These are phyloP conservation scores for Metschnikowia vanudenii DNA, from an alignment of 805 yeast species.

Conservation along the genomic window DNA sequence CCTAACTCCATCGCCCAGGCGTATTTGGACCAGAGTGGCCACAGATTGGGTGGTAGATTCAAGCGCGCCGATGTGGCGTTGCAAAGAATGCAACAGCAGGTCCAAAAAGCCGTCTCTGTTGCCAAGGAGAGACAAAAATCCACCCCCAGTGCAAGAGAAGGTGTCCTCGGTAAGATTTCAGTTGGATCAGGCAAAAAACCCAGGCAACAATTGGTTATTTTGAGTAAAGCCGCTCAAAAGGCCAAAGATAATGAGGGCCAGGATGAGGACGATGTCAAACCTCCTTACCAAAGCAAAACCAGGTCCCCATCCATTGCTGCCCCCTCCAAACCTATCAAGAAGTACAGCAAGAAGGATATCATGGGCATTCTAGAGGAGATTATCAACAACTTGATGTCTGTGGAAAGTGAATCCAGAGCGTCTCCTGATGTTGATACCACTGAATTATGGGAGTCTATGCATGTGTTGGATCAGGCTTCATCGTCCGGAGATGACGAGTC, in stretches of 20 bases:
- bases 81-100: constrained; percentile 98
- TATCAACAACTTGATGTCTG: constrained; percentile 69
- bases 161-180: constrained; percentile 86
- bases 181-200: constrained; percentile 81
- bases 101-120: constrained; percentile 90
- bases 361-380: constrained; percentile 75
- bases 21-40: constrained; percentile 87
- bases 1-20: constrained; percentile 89
- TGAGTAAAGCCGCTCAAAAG: constrained; percentile 49
- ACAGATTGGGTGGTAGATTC: constrained; percentile 80
- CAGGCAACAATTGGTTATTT: constrained; percentile 74
- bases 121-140: constrained; percentile 84
- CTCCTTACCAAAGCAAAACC: constrained; percentile 23
- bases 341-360: constrained; percentile 42
- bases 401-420: constrained; percentile 61
- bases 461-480: constrained; percentile 60
- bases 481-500: constrained; percentile 48
- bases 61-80: constrained; percentile 86
- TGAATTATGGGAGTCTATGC: constrained; percentile 73
- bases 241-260: constrained; percentile 26
- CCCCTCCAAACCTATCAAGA: constrained; percentile 30
- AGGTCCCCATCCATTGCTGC: constrained; percentile 34
- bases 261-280: constrained; percentile 15
- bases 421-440: constrained; percentile 35
- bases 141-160: constrained; percentile 67